Base-by-base conservation (phyloP, 2,329 filamentous ascomycete species). In the Venturia oleaginea region DNA sequence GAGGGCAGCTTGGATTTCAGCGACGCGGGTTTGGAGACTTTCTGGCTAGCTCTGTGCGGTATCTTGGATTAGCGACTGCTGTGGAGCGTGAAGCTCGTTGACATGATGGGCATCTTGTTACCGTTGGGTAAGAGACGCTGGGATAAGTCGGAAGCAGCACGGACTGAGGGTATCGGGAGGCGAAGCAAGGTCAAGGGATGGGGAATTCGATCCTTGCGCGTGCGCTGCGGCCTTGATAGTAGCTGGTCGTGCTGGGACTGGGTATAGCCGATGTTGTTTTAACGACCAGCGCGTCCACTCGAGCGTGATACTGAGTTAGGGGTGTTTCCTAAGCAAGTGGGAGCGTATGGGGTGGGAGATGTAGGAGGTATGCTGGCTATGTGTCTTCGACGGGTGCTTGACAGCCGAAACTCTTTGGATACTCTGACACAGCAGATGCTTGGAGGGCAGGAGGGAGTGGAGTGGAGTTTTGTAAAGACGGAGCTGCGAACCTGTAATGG, bases 21-120 rank as follows among this genome's bases (percentile, higher is more conserved):
- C 51, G 15, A 57, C 30, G 27, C 51, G 30, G 17, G 15, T 32
- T 4, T 57, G 51, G 27, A n/a, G 51, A 27, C 51, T 32, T 30
- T 57, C 15, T 22, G 27, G 51, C 51, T 57, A 57, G 51, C 51
- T 30, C 51, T 32, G 51, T n/a, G 30, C 30, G 27, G 11, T 15
- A 57, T 32, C 51, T 34, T 34, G 51, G 11, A 57, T 57, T 57
- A 57, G 51, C 51, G 34, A 30, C 51, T 34, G 51, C n/a, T 57
- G 27, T 57, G 51, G 51, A 57, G 51, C 51, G 51, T 34, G 51
- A 57, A 34, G 51, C 51, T 57, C 51, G 22, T 57, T 57, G 51
- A 57, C 51, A 30, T 57, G 51, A 34, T 34, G 51, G 51, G 24
- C 51, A 57, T 34, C 15, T 57, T 22, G 51, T 57, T 57, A 57